Base-by-base conservation (phyloP, 345 rosid genomes). In the Adansonia digitata region DNA sequence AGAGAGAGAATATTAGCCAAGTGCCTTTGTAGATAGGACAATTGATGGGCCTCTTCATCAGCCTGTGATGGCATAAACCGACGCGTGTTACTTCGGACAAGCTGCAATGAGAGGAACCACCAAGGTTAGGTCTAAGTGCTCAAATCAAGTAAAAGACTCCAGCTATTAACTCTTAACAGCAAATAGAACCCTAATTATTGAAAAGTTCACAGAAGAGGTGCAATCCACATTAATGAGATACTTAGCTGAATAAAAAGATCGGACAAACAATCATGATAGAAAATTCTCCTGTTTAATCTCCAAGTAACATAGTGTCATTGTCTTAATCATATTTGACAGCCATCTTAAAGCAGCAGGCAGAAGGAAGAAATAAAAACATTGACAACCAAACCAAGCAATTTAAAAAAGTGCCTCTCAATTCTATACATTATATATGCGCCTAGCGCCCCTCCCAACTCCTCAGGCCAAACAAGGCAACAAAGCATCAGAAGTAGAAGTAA, bases 21-120 rank as follows among this genome's bases (percentile, higher is more conserved):
- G 79, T 96, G 99, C 82, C 93, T 96, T 80, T 93, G 97, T 43
- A 96, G 88, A 84, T 96, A 96, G 60, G 98, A 88, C 77, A 96
- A 78, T 37, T 96, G 99, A 85, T 93, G 99, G 82, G 92, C 93
- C 88, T 93, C 99, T 80, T 96, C 99, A 82, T 96, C 99, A 46
- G 88, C 88, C 79, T 88, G 98, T 24, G 99, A 96, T 70, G 98
- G 98, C 94, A 87, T 85, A 83, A 89, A 90, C 71, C 99, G 91
- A 56, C 99, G 91, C 83, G 91, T 93, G 75, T 92, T 93, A 91
- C 98, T 90, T 13, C 99, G 97, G 43, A 89, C 99, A 80, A 93
- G 97, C 99, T 96, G 91, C 82, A 72, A 77, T 35, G 35, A 55
- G 66, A 77, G 43, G 52, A 63, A 78, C 69, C 59, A 31, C 22